Percentiles rank a stretch among this genome's conserved stretches.
These are phyloP conservation scores for Torulaspora quercuum DNA, from an alignment of 805 yeast genomes.

Conservation along the genomic window DNA sequence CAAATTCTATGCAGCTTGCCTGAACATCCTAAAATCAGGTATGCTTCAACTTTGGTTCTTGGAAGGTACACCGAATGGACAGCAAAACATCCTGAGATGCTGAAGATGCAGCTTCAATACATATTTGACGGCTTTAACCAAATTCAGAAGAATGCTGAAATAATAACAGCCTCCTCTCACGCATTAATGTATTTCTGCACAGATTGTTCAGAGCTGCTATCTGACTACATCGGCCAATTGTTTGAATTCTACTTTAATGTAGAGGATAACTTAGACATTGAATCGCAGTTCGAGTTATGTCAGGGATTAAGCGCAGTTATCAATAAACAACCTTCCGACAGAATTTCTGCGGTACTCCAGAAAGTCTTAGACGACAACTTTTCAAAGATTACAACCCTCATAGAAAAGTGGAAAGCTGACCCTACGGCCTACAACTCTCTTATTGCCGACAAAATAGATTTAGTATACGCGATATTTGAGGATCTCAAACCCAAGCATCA, in stretches of 20 bases:
- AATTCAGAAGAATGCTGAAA: constrained; percentile 36
- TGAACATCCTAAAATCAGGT: constrained; percentile 80
- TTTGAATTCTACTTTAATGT: constrained; percentile 65
- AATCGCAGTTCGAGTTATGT: constrained; percentile 71
- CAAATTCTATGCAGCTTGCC: constrained; percentile 61
- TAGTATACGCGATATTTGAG: constrained; percentile 35
- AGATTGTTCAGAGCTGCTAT: constrained; percentile 72
- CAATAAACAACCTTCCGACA: constrained; percentile 52
- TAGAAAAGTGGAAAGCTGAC: constrained; percentile 24
- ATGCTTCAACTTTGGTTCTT: constrained; percentile 86
- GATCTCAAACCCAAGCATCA: constrained; percentile 32
- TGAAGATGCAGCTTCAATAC: constrained; percentile 80
- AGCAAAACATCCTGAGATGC: constrained; percentile 71
- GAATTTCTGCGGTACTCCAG: constrained; percentile 59
- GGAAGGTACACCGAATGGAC: constrained; percentile 99
- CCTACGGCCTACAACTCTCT: constrained; percentile 39
- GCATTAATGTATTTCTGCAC: constrained; percentile 93
- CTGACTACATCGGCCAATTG: constrained; percentile 68
- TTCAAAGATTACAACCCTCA: constrained; percentile 25
- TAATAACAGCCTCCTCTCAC: constrained; percentile 82
- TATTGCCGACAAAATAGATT: constrained; percentile 71
- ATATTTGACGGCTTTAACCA: constrained; percentile 67
- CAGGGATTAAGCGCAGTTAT: constrained; percentile 89
- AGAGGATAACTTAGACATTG: constrained; percentile 53
- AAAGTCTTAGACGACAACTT: constrained; percentile 57